Evolutionary conservation across 495 filamentous ascomycete genomes (phyloP).

Genomic region (Penicillium macrosclerotiorum): DNA sequence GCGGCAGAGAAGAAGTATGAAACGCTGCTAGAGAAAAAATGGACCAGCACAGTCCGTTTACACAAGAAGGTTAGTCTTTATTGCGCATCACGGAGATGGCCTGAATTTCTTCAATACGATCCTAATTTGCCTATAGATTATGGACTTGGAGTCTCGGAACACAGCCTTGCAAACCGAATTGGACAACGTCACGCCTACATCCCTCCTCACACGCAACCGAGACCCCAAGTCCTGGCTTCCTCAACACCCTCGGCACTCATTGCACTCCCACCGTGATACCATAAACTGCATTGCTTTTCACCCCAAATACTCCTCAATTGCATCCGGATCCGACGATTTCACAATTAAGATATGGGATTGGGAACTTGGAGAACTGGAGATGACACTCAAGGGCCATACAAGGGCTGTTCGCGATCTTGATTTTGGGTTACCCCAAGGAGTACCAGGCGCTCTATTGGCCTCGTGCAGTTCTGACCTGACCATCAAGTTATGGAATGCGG

Average conservation of each 20-base stretch:
- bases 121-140: constrained; percentile 58
- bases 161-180: constrained; percentile 71
- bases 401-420: constrained; percentile 85
- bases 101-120: constrained; percentile 2
- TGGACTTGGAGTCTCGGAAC: constrained; percentile 80
- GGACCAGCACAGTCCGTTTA: constrained; percentile 86
- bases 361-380: constrained; percentile 87
- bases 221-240: constrained; percentile 85
- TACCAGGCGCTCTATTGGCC: constrained; percentile 68
- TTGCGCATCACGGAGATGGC: not conserved
- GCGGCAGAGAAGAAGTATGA: constrained; percentile 84
- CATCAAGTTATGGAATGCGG: constrained; percentile 93
- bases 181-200: constrained; percentile 73
- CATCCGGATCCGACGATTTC: constrained; percentile 86
- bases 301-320: constrained; percentile 83
- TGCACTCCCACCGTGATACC: constrained; percentile 76
- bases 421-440: constrained; percentile 77
- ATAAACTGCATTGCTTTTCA: constrained; percentile 91
- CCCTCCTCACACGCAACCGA: constrained; percentile 59
- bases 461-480: constrained; percentile 85
- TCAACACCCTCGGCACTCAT: constrained; percentile 68
- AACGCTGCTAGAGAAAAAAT: constrained; percentile 89
- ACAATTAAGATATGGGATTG: constrained; percentile 98
- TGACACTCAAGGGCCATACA: constrained; percentile 88
- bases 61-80: constrained; percentile 76